Base-by-base conservation (phyloP, 768 basidiomycete genomes). In the Rhizopogon vulgaris region DNA sequence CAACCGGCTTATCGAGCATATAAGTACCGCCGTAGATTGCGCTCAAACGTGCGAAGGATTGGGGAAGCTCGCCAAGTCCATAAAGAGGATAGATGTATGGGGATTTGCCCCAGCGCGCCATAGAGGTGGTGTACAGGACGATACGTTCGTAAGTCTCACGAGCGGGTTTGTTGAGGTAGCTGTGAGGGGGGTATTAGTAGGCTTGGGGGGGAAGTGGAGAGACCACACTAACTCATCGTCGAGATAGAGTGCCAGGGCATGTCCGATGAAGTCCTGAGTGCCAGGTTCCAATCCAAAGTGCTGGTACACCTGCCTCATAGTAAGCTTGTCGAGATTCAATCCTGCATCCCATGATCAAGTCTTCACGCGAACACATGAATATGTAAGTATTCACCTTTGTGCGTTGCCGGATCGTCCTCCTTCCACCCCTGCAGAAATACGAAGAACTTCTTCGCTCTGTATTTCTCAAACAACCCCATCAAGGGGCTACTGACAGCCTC, bases 11-110 rank as follows among this genome's bases (percentile, higher is more conserved):
- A 77, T 97, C 94, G 52, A 99, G 86, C 96, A 99, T 99, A 76
- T 99, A 99, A 11, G 96, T 99, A 38, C 96, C 96, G 38, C 96
- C 96, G 65, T 99, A 97, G 67, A 99, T 97, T 58, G 96, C 96
- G 56, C 90, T 93, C 50, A 99, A 83, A 62, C 96, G 92, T 7
- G 96, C 96, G 65, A 99, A 99, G 2, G 96, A 91, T 67, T 99
- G 96, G 9, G 96, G 96, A 46, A 99, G 89, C 68, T 99, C 96
- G 59, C 96, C 96, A 53, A 99, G 89, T 56, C 96, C 96, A 70
- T 98, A 99, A 37, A 97, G 79, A 14, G 96, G 96, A 75, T 99
- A 99, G 65, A 99, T 96, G 77, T 99, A 99, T 1, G 96, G 96
- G 11, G 96, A 98, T 72, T 99, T 98, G 61, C 95, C 96, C 71